Base-by-base conservation (phyloP, 129 eudicot species). In the Logfia minima region DNA sequence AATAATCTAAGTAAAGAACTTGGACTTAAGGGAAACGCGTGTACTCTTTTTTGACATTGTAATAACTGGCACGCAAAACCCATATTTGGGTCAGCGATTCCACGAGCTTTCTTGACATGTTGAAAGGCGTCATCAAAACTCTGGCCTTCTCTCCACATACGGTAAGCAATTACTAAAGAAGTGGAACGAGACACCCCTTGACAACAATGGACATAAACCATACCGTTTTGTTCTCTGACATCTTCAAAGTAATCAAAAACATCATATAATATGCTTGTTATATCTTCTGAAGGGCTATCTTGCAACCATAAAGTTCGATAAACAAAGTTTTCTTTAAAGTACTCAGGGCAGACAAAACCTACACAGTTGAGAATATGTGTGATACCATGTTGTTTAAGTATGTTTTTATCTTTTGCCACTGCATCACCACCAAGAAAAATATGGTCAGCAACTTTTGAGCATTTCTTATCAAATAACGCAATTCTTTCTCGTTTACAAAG, bases 121-220 rank as follows among this genome's bases (percentile, higher is more conserved):
- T 89, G 89, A 73, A 92, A 89, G 2, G 96, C 97, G n/a, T 89
- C 96, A 76, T 92, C 96, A 72, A 89, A 92, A 60, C 88, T 89
- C 58, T 81, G 92, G 56, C 96, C 92, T 81, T 89, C 97, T 65
- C 95, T 85, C 97, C 97, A 92, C 97, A 92, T 92, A 21, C 82
- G 85, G 70, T 92, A 92, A 31, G 97, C 97, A 68, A 89, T 89
- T 11, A 89, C 97, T 82, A 92, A 81, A 0, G 97, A 92, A 16
- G 97, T 89, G 29, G 97, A 92, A 21, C 97, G 96, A n/a, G 97
- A 92, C 11, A 92, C 96, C 53, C 97, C 97, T 85, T 92, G 90
- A 76, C 96, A 89, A 68, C 97, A 92, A 81, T 92, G 97, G 51
- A 92, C 96, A 73, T 87, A 84, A 51, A 92, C 92, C 64, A 67